phyloP scores from a whole-genome alignment of 306 rosid genomes.

The Fragaria iinumae region DNA sequence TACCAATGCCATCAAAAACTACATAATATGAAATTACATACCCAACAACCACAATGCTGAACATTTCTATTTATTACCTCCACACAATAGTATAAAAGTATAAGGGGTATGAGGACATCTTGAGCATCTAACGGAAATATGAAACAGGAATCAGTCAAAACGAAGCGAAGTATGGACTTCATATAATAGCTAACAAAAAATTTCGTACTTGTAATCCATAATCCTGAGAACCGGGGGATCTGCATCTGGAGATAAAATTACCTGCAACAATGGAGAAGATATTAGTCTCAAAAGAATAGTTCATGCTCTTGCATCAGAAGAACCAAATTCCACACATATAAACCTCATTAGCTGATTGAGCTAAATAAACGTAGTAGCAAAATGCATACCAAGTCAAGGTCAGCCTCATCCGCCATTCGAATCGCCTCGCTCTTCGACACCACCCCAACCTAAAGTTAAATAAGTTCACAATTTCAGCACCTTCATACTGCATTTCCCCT shows the following conservation, averaged over 20 bases:
- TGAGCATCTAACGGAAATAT: constrained; percentile 6
- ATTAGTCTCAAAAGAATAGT: background rate
- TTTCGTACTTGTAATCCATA: constrained; percentile 80
- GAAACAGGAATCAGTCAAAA: background rate
- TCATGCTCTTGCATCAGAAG: background rate
- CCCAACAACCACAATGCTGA: constrained; percentile 4
- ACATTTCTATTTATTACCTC: background rate
- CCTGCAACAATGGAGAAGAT: constrained; percentile 47
- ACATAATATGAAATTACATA: constrained; percentile 6
- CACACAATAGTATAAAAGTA: background rate
- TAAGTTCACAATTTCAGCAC: constrained; percentile 18
- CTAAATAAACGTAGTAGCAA: background rate
- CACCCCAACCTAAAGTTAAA: constrained; percentile 64
- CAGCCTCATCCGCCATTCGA: constrained; percentile 72
- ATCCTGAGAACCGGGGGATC: constrained; percentile 95
- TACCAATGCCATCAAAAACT: background rate
- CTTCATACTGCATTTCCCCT: background rate
- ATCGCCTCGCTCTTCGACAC: constrained; percentile 68
- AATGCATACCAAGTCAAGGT: constrained; percentile 70
- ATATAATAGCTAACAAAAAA: background rate
- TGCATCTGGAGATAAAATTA: constrained; percentile 84
- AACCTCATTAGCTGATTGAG: background rate
- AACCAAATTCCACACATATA: background rate
- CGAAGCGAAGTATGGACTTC: background rate
- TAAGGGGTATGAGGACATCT: background rate